Base-by-base conservation (phyloP, 371 early-diverging fungal genomes). In the Funneliformis caledonium region DNA sequence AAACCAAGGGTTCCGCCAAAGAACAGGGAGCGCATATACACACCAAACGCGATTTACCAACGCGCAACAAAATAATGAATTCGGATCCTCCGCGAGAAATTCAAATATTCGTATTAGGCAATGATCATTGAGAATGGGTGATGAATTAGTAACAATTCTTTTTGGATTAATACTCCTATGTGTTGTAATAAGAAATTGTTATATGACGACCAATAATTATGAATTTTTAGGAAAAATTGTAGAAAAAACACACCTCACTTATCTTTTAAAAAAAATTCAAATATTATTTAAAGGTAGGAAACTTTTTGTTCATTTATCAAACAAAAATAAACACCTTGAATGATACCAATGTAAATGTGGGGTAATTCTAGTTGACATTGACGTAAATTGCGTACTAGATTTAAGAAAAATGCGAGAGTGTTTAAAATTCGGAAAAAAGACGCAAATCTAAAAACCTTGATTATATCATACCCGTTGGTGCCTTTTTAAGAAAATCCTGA, bases 41-140 rank as follows among this genome's bases (percentile, higher is more conserved):
- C 56, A 48, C 73, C 73, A 73, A 31, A 26, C 2, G 26, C 73
- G 73, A 73, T 26, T 52, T 6, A 73, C 73, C n/a, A 73, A 73
- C 10, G 43, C 31, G 16, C 52, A 73, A 26, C 26, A 73, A 73
- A 50, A 52, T 31, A 73, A 52, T 14, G 73, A 52, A 16, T 14
- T 12, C 7, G 52, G 12, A 6, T 47, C 48, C 47, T 56, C 31
- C 19, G 47, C 52, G 12, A 73, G 52, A 31, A 56, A 73, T 52
- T 73, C 59, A 47, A 73, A 73, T 7, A 73, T 73, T 50, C 22
- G 48, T 16, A 42, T 26, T 12, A 73, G 73, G 52, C 33, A 52
- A 52, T 52, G 56, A 2, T 56, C 56, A 56, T 56, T 19, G 56
- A 56, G 16, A 19, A 56, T 56, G 4, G 56, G 56, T 4, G 56